phyloP scores from a whole-genome alignment of 139 green algal genomes.

The Asterochloris sp. region DNA sequence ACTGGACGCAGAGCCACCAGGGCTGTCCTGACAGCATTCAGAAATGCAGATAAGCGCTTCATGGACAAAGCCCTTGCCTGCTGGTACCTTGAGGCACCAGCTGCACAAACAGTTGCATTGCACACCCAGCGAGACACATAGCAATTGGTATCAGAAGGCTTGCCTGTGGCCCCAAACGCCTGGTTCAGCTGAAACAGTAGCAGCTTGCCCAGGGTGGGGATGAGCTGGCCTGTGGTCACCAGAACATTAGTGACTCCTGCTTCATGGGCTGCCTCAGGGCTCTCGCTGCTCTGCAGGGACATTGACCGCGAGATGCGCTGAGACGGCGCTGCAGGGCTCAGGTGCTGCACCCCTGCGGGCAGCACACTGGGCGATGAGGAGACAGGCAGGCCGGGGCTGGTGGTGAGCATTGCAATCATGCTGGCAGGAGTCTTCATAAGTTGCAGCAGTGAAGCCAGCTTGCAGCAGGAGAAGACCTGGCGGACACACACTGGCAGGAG shows the following conservation, averaged over 20 bases:
- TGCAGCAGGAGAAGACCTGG: background rate
- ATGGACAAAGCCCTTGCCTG: background rate
- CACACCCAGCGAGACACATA: background rate
- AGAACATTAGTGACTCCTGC: constrained; percentile 37
- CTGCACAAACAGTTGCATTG: background rate
- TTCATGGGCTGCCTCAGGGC: constrained; percentile 1
- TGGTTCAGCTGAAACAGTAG: constrained; percentile 38
- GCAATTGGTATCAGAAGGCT: background rate
- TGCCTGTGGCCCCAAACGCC: constrained; percentile 17
- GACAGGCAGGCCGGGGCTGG: background rate
- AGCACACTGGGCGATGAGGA: too few relatives aligned
- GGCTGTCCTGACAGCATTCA: too few relatives aligned
- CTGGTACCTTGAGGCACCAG: background rate
- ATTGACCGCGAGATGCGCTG: background rate
- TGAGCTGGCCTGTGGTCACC: constrained; percentile 41
- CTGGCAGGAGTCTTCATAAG: background rate
- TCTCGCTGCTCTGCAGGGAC: constrained; percentile 4
- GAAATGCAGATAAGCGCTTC: too few relatives aligned
- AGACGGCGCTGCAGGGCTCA: too few relatives aligned
- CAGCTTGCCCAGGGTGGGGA: constrained; percentile 49
- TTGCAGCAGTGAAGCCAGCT: background rate
- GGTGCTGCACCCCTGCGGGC: too few relatives aligned
- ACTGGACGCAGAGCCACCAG: background rate
- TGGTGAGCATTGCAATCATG: too few relatives aligned
- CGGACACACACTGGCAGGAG: too few relatives aligned